A percentile compares a stretch with the other conserved stretches of the same genome.
These are phyloP conservation scores for Cladosporium sphaerospermum DNA, from an alignment of 2,329 filamentous ascomycete genomes.

Conservation along the genomic window DNA sequence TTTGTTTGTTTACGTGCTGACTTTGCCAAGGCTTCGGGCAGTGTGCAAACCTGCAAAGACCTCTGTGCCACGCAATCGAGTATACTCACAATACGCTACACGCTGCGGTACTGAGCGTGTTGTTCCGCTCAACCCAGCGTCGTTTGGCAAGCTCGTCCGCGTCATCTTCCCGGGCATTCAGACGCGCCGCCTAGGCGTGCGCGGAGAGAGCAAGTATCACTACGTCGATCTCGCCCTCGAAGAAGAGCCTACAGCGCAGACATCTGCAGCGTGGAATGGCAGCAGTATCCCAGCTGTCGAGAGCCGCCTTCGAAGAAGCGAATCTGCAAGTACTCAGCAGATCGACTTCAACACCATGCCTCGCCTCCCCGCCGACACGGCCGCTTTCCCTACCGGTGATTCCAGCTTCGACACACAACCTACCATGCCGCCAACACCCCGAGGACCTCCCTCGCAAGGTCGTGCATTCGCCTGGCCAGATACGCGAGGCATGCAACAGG, in stretches of 20 bases:
- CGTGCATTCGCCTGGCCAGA: constrained; percentile 43
- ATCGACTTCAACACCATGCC: constrained; percentile 37
- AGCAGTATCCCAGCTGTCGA: constrained; percentile 16
- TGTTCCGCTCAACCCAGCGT: constrained; percentile 90
- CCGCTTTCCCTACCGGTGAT: constrained; percentile 39
- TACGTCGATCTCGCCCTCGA: constrained; percentile 57
- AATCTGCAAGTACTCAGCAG: constrained; percentile 26
- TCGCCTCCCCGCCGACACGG: constrained; percentile 43
- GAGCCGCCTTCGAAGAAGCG: constrained; percentile 23
- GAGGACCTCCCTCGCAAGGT: constrained; percentile 38
- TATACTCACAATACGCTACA: constrained; percentile 92
- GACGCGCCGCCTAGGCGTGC: constrained; percentile 82
- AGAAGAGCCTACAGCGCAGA: constrained; percentile 33
- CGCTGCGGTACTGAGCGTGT: constrained; percentile 90
- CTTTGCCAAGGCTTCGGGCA: constrained; percentile 58
- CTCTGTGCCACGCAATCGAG: constrained; percentile 84
- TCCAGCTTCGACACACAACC: constrained; percentile 25
- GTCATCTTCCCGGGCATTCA: constrained; percentile 94
- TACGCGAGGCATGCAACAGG: constrained; percentile 35
- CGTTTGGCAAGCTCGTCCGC: constrained; percentile 93
- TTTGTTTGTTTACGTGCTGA: constrained; percentile 16
- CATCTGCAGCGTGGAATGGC: constrained; percentile 19
- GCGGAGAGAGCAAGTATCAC: constrained; percentile 97
- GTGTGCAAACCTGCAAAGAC: constrained; percentile 69
- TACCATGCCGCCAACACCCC: constrained; percentile 22